These are phyloP conservation scores for Phaffia rhodozyma DNA, from an alignment of 1,284 basidiomycete species.

Conservation along the genomic window DNA sequence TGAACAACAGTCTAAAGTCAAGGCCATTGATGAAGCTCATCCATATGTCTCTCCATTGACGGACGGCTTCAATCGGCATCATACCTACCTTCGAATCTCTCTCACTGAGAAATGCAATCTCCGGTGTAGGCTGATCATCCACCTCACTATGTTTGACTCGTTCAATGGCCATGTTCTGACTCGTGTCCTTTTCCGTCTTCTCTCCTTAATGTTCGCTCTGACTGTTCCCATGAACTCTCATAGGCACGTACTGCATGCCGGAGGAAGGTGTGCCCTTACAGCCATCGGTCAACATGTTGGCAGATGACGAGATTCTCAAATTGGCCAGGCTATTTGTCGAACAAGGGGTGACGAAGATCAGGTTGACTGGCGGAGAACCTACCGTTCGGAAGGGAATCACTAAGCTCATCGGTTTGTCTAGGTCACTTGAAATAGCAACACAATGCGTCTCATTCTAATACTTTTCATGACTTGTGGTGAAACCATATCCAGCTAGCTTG, in stretches of 20 bases:
- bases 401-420: constrained; percentile 52
- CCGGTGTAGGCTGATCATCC: constrained; percentile 46
- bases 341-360: constrained; percentile 71
- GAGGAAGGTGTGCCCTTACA: constrained; percentile 64
- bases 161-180: not conserved
- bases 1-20: not conserved
- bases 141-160: not conserved
- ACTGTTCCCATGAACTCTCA: constrained; percentile 4
- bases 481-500: constrained; percentile 30
- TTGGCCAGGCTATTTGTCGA: constrained; percentile 66
- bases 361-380: constrained; percentile 78
- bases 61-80: constrained; percentile 54
- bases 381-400: constrained; percentile 67
- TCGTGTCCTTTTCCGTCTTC: not conserved
- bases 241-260: constrained; percentile 86
- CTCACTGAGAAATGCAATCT: constrained; percentile 78
- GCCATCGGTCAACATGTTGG: constrained; percentile 54
- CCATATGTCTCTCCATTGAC: constrained; percentile 21
- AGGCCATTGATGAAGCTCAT: not conserved
- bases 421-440: constrained; percentile 19
- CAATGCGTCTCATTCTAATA: not conserved
- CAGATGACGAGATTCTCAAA: constrained; percentile 61
- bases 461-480: not conserved
- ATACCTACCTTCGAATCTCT: constrained; percentile 75
- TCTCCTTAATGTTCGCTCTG: not conserved